Conservation (phyloP, 2,329 filamentous ascomycete genomes). For the Aspergillus pseudotamarii region DNA sequence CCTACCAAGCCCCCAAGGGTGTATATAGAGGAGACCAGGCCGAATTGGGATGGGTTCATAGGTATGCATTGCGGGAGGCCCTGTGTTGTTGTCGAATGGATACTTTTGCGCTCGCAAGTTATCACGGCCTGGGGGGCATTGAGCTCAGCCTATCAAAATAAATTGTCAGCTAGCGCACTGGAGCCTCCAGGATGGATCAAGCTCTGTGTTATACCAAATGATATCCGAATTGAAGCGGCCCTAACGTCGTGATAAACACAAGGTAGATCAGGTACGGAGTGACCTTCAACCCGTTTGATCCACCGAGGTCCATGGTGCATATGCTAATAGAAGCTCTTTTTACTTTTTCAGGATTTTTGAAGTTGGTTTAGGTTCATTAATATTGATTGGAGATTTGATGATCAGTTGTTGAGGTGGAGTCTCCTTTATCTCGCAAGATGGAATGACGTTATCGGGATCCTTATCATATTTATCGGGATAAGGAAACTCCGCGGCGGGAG, state of each 20-base stretch:
- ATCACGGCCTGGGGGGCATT: slow-evolving; percentile 95
- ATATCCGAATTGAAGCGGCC: slow-evolving; percentile 91
- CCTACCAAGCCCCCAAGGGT: slow-evolving; percentile 86
- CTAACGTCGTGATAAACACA: slow-evolving; percentile 75
- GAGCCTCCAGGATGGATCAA: background rate
- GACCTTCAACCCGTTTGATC: slow-evolving; percentile 42
- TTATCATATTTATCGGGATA: background rate
- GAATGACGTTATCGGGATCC: background rate
- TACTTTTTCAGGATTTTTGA: background rate
- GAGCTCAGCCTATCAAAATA: slow-evolving; percentile 71
- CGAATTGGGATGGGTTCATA: slow-evolving; percentile 81
- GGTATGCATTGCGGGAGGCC: slow-evolving; percentile 74
- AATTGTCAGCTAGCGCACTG: slow-evolving; percentile 13
- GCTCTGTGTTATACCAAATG: slow-evolving; percentile 68
- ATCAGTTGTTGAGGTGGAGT: background rate
- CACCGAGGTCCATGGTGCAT: slow-evolving; percentile 26
- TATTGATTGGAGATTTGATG: background rate
- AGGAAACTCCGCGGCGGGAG: background rate
- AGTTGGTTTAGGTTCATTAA: background rate
- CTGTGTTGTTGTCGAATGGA: slow-evolving; percentile 30
- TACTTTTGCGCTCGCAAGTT: slow-evolving; percentile 71
- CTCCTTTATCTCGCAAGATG: background rate
- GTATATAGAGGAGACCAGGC: slow-evolving; percentile 85
- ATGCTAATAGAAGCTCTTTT: background rate
- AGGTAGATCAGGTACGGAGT: slow-evolving; percentile 79